Evolutionary conservation across 2,329 filamentous ascomycete genomes (phyloP), one percentile per base, ranked within the genome.

Genomic region (Fusarium guadeloupense): DNA sequence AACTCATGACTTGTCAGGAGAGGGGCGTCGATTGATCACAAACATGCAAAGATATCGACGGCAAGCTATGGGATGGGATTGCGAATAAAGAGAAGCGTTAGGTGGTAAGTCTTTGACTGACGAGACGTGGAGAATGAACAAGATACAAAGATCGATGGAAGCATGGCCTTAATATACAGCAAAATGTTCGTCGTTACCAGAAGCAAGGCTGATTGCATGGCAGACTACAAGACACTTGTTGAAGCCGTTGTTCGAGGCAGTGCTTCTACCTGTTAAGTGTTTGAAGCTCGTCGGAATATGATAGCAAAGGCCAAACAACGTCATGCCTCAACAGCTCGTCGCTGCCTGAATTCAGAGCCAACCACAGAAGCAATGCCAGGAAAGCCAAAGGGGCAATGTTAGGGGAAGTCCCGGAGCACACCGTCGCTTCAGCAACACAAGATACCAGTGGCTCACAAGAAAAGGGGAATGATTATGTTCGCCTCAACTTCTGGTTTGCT

Each of bases 401-500:
- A 16, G 44, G 26, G 20, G 34, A 31, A 39, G n/a, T 9, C 20
- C 33, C 28, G 20, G 26, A 35, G 26, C 4, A n/a, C 28, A n/a
- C 49, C 16, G 12, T 38, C n/a, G 10, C 14, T 48, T n/a, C 8
- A 31, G 23, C 39, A 12, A 30, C 28, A 33, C 20, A 12, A 31
- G 33, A 54, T 28, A 19, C 5, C n/a, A 14, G 16, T 59, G 20
- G 12, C 41, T 28, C 25, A 35, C 41, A 26, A 31, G 19, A 26
- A 23, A 23, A 34, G 19, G n/a, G 28, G 17, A 19, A 39, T n/a
- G 17, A 17, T 12, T 4, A 8, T 46, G 55, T 35, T 21, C 34
- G 54, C 55, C 55, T 25, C 20, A 7, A 26, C 17, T 17, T 54
- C 16, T 59, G 46, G 40, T 53, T 59, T 41, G 55, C 19, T 59